Evolutionary conservation across 2,329 filamentous ascomycete genomes (phyloP).

Genomic region (Verticillium nonalfalfae): DNA sequence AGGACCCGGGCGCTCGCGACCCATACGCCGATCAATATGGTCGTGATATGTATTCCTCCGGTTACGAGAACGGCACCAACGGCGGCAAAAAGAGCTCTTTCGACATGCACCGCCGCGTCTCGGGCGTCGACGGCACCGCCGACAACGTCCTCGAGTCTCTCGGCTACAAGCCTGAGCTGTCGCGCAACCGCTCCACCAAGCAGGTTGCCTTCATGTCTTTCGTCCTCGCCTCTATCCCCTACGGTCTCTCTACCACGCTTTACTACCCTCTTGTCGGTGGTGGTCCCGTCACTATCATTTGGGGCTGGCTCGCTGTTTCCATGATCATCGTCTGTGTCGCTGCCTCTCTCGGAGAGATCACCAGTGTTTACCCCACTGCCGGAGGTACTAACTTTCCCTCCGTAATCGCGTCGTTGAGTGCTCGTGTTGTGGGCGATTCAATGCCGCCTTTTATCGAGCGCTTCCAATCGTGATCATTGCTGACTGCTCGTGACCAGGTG

Average conservation of each 20-base stretch:
- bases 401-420: neutral
- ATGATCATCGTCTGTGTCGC: constrained; percentile 66
- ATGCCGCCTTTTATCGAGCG: neutral
- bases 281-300: constrained; percentile 64
- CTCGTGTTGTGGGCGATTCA: neutral
- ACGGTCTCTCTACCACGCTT: constrained; percentile 65
- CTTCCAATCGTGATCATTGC: neutral
- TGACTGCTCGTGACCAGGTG: constrained; percentile 25
- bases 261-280: constrained; percentile 61
- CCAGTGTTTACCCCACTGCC: constrained; percentile 69
- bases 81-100: constrained; percentile 1
- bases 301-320: constrained; percentile 66
- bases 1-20: constrained; percentile 10
- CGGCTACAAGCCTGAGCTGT: constrained; percentile 61
- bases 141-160: constrained; percentile 58
- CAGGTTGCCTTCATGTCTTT: constrained; percentile 73
- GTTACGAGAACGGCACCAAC: constrained; percentile 1
- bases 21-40: neutral
- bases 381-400: constrained; percentile 39
- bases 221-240: constrained; percentile 68
- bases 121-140: constrained; percentile 34
- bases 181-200: constrained; percentile 58
- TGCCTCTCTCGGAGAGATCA: constrained; percentile 66
- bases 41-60: neutral
- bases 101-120: constrained; percentile 1